Percentiles rank a stretch among this genome's conserved stretches.
Conservation (phyloP, 331 rosid genomes). For the Malus hybrid region DNA sequence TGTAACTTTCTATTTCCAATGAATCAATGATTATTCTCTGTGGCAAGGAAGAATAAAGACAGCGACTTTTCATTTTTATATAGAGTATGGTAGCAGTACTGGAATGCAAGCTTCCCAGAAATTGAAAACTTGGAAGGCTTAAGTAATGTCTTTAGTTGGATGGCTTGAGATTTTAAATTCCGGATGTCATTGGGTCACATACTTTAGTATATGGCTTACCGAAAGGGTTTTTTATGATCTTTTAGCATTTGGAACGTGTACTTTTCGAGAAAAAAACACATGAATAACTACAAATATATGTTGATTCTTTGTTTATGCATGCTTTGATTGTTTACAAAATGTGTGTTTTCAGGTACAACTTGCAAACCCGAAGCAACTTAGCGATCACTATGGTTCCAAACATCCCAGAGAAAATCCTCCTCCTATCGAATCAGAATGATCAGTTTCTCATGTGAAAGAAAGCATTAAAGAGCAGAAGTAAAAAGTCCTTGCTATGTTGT, state of each 20-base stretch:
- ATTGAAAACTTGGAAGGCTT: too few species aligned
- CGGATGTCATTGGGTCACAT: background rate
- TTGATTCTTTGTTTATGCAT: background rate
- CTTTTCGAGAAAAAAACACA: background rate
- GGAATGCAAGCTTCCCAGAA: background rate
- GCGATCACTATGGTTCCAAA: slow-evolving; percentile 76
- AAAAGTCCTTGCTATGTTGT: slow-evolving; percentile 11
- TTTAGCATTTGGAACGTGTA: background rate
- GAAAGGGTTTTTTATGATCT: background rate
- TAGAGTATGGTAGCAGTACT: background rate
- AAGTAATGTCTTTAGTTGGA: background rate
- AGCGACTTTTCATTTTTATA: too few species aligned
- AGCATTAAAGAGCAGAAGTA: slow-evolving; percentile 1
- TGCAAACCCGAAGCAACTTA: slow-evolving; percentile 78
- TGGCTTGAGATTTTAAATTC: background rate
- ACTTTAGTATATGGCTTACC: background rate
- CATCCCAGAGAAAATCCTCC: slow-evolving; percentile 85
- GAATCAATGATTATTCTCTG: too few species aligned
- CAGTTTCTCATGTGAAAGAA: background rate
- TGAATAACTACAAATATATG: background rate
- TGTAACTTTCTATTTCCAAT: too few species aligned
- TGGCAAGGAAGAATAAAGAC: too few species aligned
- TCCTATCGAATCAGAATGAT: slow-evolving; percentile 54
- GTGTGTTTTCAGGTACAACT: slow-evolving; percentile 58
- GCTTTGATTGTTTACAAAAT: background rate